A percentile compares a stretch with the other conserved stretches of the same genome.
phyloP scores from a whole-genome alignment of 495 filamentous ascomycete genomes.

The Lophiostoma macrostomum region DNA sequence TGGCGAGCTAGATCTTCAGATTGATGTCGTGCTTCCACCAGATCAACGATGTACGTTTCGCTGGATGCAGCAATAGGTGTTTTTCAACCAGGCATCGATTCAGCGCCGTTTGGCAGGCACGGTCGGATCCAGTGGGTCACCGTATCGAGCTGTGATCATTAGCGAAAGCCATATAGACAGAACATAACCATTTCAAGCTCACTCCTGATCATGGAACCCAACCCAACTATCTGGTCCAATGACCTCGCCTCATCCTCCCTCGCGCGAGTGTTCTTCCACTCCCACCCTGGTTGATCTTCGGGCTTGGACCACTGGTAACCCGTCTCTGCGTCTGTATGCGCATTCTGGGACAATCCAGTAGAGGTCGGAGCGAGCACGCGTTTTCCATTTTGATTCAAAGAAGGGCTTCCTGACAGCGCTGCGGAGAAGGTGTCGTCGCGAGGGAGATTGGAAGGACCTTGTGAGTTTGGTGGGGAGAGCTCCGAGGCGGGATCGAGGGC shows the following conservation, averaged over 20 bases:
- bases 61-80: no score
- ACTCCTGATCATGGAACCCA: conserved; percentile 38
- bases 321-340: conserved; percentile 26
- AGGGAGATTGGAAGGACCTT: conserved; percentile 34
- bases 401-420: conserved; percentile 13
- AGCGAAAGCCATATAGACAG: background rate
- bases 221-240: conserved; percentile 38
- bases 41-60: no score
- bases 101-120: conserved; percentile 13
- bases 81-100: background rate
- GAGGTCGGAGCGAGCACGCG: conserved; percentile 7
- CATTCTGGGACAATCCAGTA: background rate
- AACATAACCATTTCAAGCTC: conserved; percentile 11
- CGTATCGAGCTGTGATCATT: conserved; percentile 23
- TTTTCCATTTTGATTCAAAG: conserved; percentile 41
- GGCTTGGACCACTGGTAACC: conserved; percentile 41
- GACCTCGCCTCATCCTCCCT: conserved; percentile 38
- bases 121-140: conserved; percentile 26
- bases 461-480: conserved; percentile 56
- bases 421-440: conserved; percentile 14
- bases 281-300: conserved; percentile 48
- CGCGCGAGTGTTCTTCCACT: conserved; percentile 54
- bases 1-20: no score
- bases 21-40: no score
- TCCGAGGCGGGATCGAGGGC: conserved; percentile 37